These are phyloP conservation scores for Lomentospora prolificans DNA, from an alignment of 2,329 filamentous ascomycete genomes.

Conservation along the genomic window DNA sequence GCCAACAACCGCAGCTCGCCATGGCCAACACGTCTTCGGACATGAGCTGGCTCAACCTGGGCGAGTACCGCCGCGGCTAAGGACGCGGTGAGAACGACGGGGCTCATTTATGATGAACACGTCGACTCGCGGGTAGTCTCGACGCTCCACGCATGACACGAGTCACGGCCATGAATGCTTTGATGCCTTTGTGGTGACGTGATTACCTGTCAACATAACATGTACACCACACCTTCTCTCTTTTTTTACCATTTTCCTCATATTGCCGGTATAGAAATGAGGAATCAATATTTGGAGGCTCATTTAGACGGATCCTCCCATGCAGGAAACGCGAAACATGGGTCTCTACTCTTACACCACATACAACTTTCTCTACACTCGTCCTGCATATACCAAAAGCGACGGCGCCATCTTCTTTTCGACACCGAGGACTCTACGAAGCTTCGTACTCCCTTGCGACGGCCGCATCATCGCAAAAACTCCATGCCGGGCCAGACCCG, in stretches of 20 bases:
- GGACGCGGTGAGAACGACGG: background rate
- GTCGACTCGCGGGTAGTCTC: background rate
- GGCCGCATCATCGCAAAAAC: background rate
- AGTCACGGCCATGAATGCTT: background rate
- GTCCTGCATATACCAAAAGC: background rate
- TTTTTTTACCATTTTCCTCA: background rate
- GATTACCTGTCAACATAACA: background rate
- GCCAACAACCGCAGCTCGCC: slow-evolving; percentile 39
- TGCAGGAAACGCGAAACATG: no score
- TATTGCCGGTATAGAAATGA: background rate
- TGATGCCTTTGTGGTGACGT: background rate
- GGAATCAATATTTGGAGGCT: background rate
- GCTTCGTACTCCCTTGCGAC: background rate
- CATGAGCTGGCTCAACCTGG: slow-evolving; percentile 75
- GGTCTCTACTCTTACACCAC: no score
- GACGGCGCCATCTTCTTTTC: background rate
- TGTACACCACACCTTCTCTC: slow-evolving; percentile 4
- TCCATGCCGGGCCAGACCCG: background rate
- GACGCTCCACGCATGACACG: background rate
- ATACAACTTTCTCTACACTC: background rate
- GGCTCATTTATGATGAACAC: background rate
- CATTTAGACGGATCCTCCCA: background rate
- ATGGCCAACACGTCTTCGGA: slow-evolving; percentile 47
- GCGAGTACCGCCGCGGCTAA: slow-evolving; percentile 25
- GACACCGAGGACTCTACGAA: background rate